Percentiles rank a stretch among this genome's conserved stretches.
Conservation (phyloP, 495 filamentous ascomycete species). For the Talaromyces ruber region DNA sequence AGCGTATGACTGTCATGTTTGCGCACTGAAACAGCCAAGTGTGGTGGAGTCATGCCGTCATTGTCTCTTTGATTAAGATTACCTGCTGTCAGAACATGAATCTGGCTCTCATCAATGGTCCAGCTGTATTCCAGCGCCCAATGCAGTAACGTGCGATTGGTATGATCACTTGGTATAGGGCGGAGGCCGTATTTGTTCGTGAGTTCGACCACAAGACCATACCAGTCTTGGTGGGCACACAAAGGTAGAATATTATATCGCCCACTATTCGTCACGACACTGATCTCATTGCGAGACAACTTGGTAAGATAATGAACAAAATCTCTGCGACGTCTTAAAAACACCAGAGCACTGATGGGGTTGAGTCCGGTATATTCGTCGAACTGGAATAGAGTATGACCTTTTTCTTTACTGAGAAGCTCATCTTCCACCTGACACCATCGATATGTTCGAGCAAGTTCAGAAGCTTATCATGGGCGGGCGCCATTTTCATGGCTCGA, state of each 20-base stretch:
- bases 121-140: neutral
- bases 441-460: neutral
- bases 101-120: neutral
- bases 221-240: neutral
- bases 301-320: neutral
- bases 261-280: neutral
- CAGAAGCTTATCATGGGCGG: neutral
- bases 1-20: neutral
- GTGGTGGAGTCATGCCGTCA: neutral
- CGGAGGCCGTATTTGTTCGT: neutral
- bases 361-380: neutral
- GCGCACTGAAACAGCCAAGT: neutral
- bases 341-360: neutral
- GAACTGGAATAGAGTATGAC: neutral
- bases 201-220: neutral
- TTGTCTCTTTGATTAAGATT: neutral
- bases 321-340: neutral
- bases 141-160: neutral
- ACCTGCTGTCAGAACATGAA: neutral
- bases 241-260: neutral
- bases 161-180: neutral
- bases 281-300: neutral
- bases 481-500: neutral
- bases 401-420: neutral
- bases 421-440: neutral